Evolutionary conservation across 306 rosid genomes (phyloP).

Genomic region (Comarum palustre): DNA sequence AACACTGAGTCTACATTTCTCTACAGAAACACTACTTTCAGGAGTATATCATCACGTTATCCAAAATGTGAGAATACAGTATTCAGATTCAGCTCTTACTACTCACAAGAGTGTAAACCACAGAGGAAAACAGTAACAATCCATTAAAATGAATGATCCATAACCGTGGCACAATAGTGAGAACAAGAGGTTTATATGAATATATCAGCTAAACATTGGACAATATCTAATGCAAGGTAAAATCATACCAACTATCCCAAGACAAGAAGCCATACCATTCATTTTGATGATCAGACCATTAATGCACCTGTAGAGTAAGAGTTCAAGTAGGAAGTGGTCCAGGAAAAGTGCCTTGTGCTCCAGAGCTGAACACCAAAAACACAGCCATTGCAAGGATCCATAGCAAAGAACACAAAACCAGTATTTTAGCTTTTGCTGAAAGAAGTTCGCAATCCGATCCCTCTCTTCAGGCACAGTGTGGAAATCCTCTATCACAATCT

Average conservation of each 20-base stretch:
- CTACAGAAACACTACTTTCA: background rate
- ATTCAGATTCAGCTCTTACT: background rate
- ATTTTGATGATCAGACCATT: conserved; percentile 2
- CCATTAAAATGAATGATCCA: background rate
- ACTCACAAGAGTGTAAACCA: background rate
- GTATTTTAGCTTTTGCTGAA: conserved; percentile 30
- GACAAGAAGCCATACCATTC: conserved; percentile 24
- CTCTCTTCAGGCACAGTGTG: conserved; percentile 31
- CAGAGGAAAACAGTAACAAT: background rate
- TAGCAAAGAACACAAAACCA: conserved; percentile 34
- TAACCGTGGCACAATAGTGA: background rate
- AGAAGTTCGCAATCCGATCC: conserved; percentile 29
- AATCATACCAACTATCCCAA: background rate
- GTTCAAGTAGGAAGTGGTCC: conserved; percentile 58
- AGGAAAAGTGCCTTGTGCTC: conserved; percentile 12
- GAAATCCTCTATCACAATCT: conserved; percentile 38
- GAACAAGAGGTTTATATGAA: background rate
- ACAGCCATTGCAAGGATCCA: conserved; percentile 42
- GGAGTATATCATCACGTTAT: background rate
- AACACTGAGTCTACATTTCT: background rate
- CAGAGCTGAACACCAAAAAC: conserved; percentile 37
- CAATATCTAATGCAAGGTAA: background rate
- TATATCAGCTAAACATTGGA: background rate
- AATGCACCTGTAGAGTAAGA: conserved; percentile 13
- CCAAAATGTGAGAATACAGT: background rate